These are phyloP conservation scores for Tolypocladium capitatum DNA, from an alignment of 2,329 filamentous ascomycete genomes.

Conservation along the genomic window DNA sequence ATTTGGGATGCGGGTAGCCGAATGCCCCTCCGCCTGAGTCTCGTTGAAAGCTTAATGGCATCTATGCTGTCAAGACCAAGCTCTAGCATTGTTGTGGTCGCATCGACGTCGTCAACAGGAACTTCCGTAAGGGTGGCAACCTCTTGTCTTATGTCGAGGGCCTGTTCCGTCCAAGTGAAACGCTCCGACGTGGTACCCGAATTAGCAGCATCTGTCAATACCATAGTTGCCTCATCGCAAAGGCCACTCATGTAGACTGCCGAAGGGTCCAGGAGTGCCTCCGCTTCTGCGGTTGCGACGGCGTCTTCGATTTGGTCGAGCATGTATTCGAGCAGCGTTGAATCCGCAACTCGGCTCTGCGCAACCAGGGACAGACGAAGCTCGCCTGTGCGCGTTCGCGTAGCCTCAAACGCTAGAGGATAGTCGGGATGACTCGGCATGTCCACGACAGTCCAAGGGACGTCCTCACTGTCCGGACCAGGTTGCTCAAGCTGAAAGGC, in stretches of 20 bases:
- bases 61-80: constrained; percentile 89
- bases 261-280: constrained; percentile 1
- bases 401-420: constrained; percentile 64
- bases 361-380: constrained; percentile 48
- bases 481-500: constrained; percentile 54
- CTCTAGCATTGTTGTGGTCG: constrained; percentile 57
- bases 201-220: background rate
- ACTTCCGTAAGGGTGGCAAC: constrained; percentile 50
- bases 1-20: constrained; percentile 60
- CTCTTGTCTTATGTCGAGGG: constrained; percentile 42
- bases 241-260: background rate
- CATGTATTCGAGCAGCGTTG: constrained; percentile 16
- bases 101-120: constrained; percentile 34
- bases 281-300: constrained; percentile 4
- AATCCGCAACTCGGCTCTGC: constrained; percentile 27
- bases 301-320: constrained; percentile 25
- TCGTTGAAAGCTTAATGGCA: constrained; percentile 68
- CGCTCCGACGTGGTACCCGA: background rate
- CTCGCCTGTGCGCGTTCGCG: constrained; percentile 31
- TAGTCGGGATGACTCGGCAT: constrained; percentile 48
- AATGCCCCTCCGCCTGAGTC: constrained; percentile 48
- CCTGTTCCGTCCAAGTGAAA: constrained; percentile 47
- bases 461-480: constrained; percentile 10
- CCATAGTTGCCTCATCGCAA: background rate
- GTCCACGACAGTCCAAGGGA: constrained; percentile 42